Conservation (phyloP, 768 basidiomycete genomes). For the Xerocomus brunneocitrinus region DNA sequence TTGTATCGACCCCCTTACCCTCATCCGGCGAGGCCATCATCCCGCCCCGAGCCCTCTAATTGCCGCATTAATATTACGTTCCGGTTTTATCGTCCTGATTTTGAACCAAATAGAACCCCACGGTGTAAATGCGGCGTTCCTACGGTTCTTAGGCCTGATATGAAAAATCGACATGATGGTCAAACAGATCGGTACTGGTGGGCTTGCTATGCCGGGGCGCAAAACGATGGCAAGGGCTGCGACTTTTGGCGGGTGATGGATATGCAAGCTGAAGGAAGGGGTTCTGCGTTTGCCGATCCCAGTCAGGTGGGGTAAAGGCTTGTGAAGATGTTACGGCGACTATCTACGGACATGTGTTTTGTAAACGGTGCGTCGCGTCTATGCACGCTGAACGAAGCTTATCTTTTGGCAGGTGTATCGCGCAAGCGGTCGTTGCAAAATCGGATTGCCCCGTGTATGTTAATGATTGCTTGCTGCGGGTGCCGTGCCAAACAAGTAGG, state of each 20-base stretch:
- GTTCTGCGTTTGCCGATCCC: slow-evolving; percentile 36
- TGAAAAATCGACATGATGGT: slow-evolving; percentile 64
- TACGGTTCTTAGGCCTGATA: slow-evolving; percentile 67
- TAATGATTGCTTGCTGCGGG: neutral
- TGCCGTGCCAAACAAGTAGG: slow-evolving; percentile 1
- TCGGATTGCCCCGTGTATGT: slow-evolving; percentile 49
- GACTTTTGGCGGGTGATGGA: slow-evolving; percentile 72
- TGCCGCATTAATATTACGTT: slow-evolving; percentile 84
- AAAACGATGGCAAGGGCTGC: slow-evolving; percentile 82
- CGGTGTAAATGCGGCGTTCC: slow-evolving; percentile 71
- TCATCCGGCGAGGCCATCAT: slow-evolving; percentile 18
- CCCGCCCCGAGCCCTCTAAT: slow-evolving; percentile 45
- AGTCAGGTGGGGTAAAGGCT: slow-evolving; percentile 6
- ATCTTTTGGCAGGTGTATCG: slow-evolving; percentile 43
- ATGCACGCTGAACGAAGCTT: neutral
- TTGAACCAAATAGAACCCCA: slow-evolving; percentile 59
- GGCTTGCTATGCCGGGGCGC: slow-evolving; percentile 72
- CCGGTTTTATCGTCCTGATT: slow-evolving; percentile 83
- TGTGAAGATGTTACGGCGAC: slow-evolving; percentile 54
- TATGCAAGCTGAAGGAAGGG: slow-evolving; percentile 61
- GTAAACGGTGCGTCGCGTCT: too few species aligned
- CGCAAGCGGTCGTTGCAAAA: slow-evolving; percentile 41
- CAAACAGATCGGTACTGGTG: slow-evolving; percentile 66
- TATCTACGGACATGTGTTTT: slow-evolving; percentile 55
- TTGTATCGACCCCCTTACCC: slow-evolving; percentile 61